Conservation (phyloP, 2,329 filamentous ascomycete species). For the Phialophora macrospora region DNA sequence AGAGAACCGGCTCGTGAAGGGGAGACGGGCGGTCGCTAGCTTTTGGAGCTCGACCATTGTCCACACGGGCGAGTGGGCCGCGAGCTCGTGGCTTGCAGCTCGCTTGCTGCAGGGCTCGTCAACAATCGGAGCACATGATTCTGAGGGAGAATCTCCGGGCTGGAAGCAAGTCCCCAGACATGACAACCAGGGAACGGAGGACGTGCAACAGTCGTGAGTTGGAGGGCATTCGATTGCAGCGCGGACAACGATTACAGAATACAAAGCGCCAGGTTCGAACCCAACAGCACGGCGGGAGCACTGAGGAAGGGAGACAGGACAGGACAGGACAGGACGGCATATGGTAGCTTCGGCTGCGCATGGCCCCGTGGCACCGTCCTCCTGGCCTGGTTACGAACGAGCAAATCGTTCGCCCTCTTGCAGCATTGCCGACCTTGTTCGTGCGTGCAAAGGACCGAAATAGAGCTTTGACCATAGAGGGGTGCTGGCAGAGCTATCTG, state of each 20-base stretch:
- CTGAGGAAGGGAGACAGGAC: neutral
- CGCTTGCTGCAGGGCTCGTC: constrained; percentile 29
- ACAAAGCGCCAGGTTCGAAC: neutral
- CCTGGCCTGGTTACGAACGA: constrained; percentile 6
- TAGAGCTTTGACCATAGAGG: neutral
- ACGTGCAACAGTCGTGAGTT: neutral
- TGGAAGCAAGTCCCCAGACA: neutral
- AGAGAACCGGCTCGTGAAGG: constrained; percentile 1
- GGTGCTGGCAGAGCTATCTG: neutral
- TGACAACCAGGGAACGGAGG: neutral
- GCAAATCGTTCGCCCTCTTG: constrained; percentile 1
- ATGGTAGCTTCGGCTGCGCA: constrained; percentile 1
- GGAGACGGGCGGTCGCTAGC: constrained; percentile 5
- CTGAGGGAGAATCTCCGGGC: neutral
- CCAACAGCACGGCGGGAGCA: neutral
- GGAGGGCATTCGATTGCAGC: neutral
- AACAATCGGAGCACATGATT: constrained; percentile 21
- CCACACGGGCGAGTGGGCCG: constrained; percentile 19
- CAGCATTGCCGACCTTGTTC: neutral
- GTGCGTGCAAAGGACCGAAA: neutral
- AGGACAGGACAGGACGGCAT: neutral
- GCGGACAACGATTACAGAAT: neutral
- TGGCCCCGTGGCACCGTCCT: constrained; percentile 1
- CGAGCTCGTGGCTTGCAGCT: constrained; percentile 30
- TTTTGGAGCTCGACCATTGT: constrained; percentile 12